Base-by-base conservation (phyloP, 495 filamentous ascomycete species). In the Neurospora sp. region DNA sequence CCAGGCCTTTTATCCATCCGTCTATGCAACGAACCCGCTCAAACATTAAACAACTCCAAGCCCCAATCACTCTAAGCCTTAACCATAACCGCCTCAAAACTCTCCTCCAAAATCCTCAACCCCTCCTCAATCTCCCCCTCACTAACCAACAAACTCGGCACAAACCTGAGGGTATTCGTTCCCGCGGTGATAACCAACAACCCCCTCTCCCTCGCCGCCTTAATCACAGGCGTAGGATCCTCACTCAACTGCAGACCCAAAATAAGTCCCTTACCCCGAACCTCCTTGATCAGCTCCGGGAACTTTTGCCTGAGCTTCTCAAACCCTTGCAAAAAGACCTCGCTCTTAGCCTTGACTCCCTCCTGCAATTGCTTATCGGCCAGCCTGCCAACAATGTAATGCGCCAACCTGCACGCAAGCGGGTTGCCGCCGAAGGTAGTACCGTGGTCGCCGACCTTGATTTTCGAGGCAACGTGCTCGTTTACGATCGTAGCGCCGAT, bases 361-460 rank as follows among this genome's bases (percentile, higher is more conserved):
- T 83, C 79, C 79, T 93, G 91, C 44, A 98, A 82, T 69, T 84
- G 85, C 0, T 87, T 82, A 5, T 91, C 85, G 0, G 91, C 86
- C 16, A 99, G 85, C 16, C 92, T 86, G n/a, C 84, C 83, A 72
- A 99, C 88, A 69, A 97, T 90, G 79, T 95, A 89, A 78, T 96
- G 91, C 4, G 93, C 96, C 3, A 98, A 80, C 46, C 94, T 86
- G 77, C 91, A 92, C 1, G 89, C 96, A 16, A 99, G 85, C 20
- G 96, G 96, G 83, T 98, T 99, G 3, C 96, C 96, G 23, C 96
- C 96, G 77, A 97, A 99, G 14, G 96, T 99, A 2, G 96, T 99
- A 31, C 96, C 96, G 81, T 99, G 96, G 78, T 99, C 96, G 69
- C 96, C 96, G 6, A 92, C 89, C 77, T 92, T 90, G 79, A 99